Base-by-base conservation (phyloP, 768 basidiomycete species). In the Lactarius deliciosus region DNA sequence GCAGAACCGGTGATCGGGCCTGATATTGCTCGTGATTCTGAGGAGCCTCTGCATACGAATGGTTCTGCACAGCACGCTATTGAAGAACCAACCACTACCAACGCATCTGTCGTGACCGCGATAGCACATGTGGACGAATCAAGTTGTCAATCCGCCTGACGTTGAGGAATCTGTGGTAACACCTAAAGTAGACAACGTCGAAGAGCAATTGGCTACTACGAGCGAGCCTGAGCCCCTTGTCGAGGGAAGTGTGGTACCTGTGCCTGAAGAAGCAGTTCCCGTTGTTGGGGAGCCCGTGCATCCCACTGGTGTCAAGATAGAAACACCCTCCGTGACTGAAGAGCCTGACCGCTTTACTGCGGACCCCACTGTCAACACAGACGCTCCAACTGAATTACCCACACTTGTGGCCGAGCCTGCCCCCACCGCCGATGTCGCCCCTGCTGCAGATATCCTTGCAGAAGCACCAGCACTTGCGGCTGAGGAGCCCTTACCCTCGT, bases 171-270 rank as follows among this genome's bases (percentile, higher is more conserved):
- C 43, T 15, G 34, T 2, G 34, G 34, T n/a, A 56, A 38, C 40
- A 36, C 55, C 15, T 34, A 36, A 66, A 32, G 45, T 28, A 41
- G 13, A 25, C 36, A 41, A 32, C 55, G 41, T 11, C 7, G 41
- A 22, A 47, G 60, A 61, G 30, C 28, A 32, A 16, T 54, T 45
- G 28, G 38, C 28, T 36, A 22, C 16, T 38, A 20, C 16, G 20
- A 57, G 55, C 18, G 61, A 66, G 65, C 34, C 30, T 56, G 59
- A 18, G 59, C 16, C 60, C 22, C 9, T 43, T 10, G 9, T 9
- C 11, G 60, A 65, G 34, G 61, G 41, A 57, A 20, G 28, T 22
- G 13, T 30, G 22, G 10, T 32, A 30, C 43, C 60, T 11, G 55
- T 18, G 3, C 60, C 28, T 6, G 60, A 47, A 18, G 34, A 41